A percentile compares a stretch with the other conserved stretches of the same genome.
These are phyloP conservation scores for Macrocybe gigantea DNA, from an alignment of 768 basidiomycete genomes.

Conservation along the genomic window DNA sequence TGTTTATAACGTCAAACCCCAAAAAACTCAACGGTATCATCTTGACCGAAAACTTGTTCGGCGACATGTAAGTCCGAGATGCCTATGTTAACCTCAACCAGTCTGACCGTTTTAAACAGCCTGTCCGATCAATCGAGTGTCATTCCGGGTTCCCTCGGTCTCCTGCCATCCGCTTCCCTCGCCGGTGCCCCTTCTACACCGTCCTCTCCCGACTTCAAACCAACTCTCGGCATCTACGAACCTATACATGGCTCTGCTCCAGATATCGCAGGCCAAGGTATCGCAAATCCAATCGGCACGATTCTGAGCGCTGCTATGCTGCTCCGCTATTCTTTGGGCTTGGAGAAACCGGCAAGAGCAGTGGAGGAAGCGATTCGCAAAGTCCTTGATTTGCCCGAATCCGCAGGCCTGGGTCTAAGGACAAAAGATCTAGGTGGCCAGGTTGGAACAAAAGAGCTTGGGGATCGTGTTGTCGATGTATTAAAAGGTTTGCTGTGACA, in stretches of 20 bases:
- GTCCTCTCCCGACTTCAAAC: slow-evolving; percentile 58
- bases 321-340: slow-evolving; percentile 88
- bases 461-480: slow-evolving; percentile 75
- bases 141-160: slow-evolving; percentile 94
- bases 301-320: slow-evolving; percentile 94
- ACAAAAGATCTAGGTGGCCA: slow-evolving; percentile 87
- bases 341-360: slow-evolving; percentile 76
- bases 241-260: slow-evolving; percentile 96
- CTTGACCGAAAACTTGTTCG: slow-evolving; percentile 93
- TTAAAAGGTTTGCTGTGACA: slow-evolving; percentile 51
- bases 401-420: slow-evolving; percentile 72
- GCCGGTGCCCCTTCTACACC: slow-evolving; percentile 75
- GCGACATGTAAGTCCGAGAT: slow-evolving; percentile 76
- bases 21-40: slow-evolving; percentile 92
- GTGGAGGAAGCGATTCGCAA: slow-evolving; percentile 90
- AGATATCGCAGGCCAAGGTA: slow-evolving; percentile 90
- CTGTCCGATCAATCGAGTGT: slow-evolving; percentile 96
- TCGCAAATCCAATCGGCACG: slow-evolving; percentile 93
- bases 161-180: slow-evolving; percentile 93
- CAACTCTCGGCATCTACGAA: slow-evolving; percentile 88
- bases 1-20: slow-evolving; percentile 89
- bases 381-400: slow-evolving; percentile 65
- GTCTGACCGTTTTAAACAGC: slow-evolving; percentile 31
- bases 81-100: not conserved
- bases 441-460: slow-evolving; percentile 70